Conservation (phyloP, 805 yeast genomes). For the Grigorovia yakushimaensis region DNA sequence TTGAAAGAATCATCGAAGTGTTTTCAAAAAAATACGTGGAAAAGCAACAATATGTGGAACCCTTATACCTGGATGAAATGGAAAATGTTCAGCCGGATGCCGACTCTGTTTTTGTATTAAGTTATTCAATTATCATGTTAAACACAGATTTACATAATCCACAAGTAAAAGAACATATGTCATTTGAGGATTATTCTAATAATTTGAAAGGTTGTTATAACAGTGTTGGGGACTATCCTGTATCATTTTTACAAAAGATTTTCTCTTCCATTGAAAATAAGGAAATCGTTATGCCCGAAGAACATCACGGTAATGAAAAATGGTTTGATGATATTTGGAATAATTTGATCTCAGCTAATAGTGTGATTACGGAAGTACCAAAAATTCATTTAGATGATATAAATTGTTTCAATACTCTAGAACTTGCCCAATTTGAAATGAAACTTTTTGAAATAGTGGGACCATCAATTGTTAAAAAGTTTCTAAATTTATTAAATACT, state of each 20-base stretch:
- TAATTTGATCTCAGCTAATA: slow-evolving; percentile 41
- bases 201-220: slow-evolving; percentile 76
- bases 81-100: slow-evolving; percentile 56
- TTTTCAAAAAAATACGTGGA: slow-evolving; percentile 75
- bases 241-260: slow-evolving; percentile 74
- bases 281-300: slow-evolving; percentile 97
- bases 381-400: slow-evolving; percentile 13
- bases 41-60: slow-evolving; percentile 37
- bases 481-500: slow-evolving; percentile 69
- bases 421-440: slow-evolving; percentile 52
- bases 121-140: slow-evolving; percentile 87
- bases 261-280: slow-evolving; percentile 69
- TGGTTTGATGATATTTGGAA: slow-evolving; percentile 89
- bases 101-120: slow-evolving; percentile 80
- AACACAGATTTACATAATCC: slow-evolving; percentile 93
- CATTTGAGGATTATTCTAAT: slow-evolving; percentile 65
- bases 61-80: slow-evolving; percentile 9
- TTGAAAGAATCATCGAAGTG: slow-evolving; percentile 80
- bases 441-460: slow-evolving; percentile 58
- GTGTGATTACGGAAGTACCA: slow-evolving; percentile 24
- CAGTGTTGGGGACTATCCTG: slow-evolving; percentile 60
- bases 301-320: slow-evolving; percentile 84
- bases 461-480: slow-evolving; percentile 52
- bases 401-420: slow-evolving; percentile 16
- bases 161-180: slow-evolving; percentile 86